Conservation (phyloP, 1,139 yeast species). For the Candida albicans region DNA sequence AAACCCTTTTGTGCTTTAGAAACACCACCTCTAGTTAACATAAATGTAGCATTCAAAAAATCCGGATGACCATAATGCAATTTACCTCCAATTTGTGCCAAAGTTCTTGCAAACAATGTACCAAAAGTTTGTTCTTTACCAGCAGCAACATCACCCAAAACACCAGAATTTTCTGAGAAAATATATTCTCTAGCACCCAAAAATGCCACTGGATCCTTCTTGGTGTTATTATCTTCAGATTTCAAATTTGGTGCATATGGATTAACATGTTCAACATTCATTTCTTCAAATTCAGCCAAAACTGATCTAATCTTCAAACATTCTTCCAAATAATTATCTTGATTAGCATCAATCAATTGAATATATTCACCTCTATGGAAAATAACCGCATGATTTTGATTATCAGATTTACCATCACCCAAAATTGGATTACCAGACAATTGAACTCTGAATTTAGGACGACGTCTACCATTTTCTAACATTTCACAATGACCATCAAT, state of each 20-base stretch:
- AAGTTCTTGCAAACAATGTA: slow-evolving; percentile 53
- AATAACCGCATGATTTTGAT: slow-evolving; percentile 51
- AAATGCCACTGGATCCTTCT: slow-evolving; percentile 52
- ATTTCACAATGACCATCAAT: slow-evolving; percentile 74
- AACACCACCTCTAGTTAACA: slow-evolving; percentile 58
- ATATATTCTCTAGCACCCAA: slow-evolving; percentile 57
- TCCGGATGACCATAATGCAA: slow-evolving; percentile 60
- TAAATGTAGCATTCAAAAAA: slow-evolving; percentile 47
- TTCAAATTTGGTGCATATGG: slow-evolving; percentile 70
- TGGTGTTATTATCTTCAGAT: slow-evolving; percentile 36
- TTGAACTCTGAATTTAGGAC: slow-evolving; percentile 43
- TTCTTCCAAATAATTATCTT: slow-evolving; percentile 55
- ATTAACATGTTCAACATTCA: slow-evolving; percentile 80
- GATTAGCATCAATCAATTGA: slow-evolving; percentile 56
- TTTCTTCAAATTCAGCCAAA: slow-evolving; percentile 52
- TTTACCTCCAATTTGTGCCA: slow-evolving; percentile 56
- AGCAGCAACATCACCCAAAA: slow-evolving; percentile 57
- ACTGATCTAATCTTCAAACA: slow-evolving; percentile 53
- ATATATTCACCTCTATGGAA: slow-evolving; percentile 55
- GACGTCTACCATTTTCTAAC: slow-evolving; percentile 31
- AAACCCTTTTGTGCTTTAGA: slow-evolving; percentile 56
- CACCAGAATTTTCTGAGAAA: slow-evolving; percentile 54
- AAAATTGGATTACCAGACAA: slow-evolving; percentile 55
- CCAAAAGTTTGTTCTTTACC: slow-evolving; percentile 61
- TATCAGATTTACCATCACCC: slow-evolving; percentile 59